A percentile compares a stretch with the other conserved stretches of the same genome.
Evolutionary conservation across 108 stramenopile species (phyloP).

Genomic region (Bacterosira constricta): DNA sequence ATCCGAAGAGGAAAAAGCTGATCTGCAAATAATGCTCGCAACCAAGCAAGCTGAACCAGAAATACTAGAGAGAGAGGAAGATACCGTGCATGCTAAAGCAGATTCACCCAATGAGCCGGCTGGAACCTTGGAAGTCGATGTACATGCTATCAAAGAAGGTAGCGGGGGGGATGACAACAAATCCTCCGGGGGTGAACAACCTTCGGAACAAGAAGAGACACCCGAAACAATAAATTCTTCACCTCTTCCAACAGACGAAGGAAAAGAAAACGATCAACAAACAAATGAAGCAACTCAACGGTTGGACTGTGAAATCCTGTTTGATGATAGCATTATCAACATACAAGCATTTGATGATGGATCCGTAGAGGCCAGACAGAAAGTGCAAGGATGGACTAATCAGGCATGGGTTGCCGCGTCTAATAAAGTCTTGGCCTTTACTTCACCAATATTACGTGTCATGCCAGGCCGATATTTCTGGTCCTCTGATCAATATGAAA

Average conservation of each 20-base stretch:
- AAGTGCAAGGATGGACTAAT: conserved; percentile 59
- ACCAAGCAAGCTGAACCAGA: too few relatives aligned
- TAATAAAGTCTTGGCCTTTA: conserved; percentile 8
- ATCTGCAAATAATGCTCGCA: too few relatives aligned
- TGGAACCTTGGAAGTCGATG: too few relatives aligned
- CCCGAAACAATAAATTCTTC: background rate
- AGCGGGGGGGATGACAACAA: too few relatives aligned
- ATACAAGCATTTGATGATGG: conserved; percentile 11
- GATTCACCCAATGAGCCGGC: too few relatives aligned
- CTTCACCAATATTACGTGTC: conserved; percentile 19
- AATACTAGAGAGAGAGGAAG: too few relatives aligned
- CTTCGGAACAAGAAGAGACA: background rate
- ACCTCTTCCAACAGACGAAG: background rate
- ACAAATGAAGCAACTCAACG: background rate
- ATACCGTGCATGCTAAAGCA: too few relatives aligned
- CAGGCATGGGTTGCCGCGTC: conserved; percentile 53
- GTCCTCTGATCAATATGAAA: conserved; percentile 43
- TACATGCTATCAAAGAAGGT: background rate
- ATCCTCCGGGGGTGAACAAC: background rate
- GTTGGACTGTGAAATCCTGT: conserved; percentile 25
- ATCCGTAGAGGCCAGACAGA: conserved; percentile 10
- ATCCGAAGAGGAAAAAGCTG: too few relatives aligned
- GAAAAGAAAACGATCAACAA: background rate
- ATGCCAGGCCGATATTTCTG: conserved; percentile 47
- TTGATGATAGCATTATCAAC: conserved; percentile 19